These are phyloP conservation scores for Cladosporium colombiae DNA, from an alignment of 2,329 filamentous ascomycete species.

Conservation along the genomic window DNA sequence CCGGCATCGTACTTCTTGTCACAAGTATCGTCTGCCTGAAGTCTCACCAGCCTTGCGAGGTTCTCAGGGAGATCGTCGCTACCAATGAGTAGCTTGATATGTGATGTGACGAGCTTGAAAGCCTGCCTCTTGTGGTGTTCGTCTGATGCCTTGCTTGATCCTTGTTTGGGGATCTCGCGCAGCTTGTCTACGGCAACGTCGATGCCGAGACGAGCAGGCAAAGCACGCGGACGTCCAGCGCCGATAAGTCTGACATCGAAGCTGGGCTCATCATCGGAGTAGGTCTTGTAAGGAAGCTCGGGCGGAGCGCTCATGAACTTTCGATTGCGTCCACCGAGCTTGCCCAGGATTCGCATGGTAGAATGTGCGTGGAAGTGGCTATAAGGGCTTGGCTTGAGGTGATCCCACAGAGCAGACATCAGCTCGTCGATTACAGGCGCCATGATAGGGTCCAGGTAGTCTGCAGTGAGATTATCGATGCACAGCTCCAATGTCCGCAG, in stretches of 20 bases:
- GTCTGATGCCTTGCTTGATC: slow-evolving; percentile 67
- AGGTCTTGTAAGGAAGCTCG: slow-evolving; percentile 78
- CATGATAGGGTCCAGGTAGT: slow-evolving; percentile 99
- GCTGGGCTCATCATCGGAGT: slow-evolving; percentile 82
- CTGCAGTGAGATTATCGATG: slow-evolving; percentile 95
- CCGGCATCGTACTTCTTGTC: slow-evolving; percentile 71
- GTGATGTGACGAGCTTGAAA: slow-evolving; percentile 80
- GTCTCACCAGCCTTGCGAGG: slow-evolving; percentile 75
- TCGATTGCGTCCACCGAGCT: slow-evolving; percentile 90
- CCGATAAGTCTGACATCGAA: slow-evolving; percentile 88
- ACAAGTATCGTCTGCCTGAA: slow-evolving; percentile 85
- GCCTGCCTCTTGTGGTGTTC: slow-evolving; percentile 91
- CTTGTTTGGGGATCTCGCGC: slow-evolving; percentile 71
- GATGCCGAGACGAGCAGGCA: slow-evolving; percentile 82
- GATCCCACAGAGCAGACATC: slow-evolving; percentile 96
- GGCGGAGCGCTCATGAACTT: slow-evolving; percentile 93
- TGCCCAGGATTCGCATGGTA: slow-evolving; percentile 94
- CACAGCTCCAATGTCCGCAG: slow-evolving; percentile 92
- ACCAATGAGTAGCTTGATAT: slow-evolving; percentile 88
- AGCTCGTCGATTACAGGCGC: slow-evolving; percentile 97
- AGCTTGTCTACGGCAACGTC: slow-evolving; percentile 87
- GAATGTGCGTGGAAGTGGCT: slow-evolving; percentile 98
- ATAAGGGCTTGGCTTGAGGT: slow-evolving; percentile 89
- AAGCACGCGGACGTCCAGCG: slow-evolving; percentile 73
- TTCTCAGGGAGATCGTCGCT: slow-evolving; percentile 88